Conservation (phyloP, 108 stramenopile genomes). For the Aurantiochytrium sp. region DNA sequence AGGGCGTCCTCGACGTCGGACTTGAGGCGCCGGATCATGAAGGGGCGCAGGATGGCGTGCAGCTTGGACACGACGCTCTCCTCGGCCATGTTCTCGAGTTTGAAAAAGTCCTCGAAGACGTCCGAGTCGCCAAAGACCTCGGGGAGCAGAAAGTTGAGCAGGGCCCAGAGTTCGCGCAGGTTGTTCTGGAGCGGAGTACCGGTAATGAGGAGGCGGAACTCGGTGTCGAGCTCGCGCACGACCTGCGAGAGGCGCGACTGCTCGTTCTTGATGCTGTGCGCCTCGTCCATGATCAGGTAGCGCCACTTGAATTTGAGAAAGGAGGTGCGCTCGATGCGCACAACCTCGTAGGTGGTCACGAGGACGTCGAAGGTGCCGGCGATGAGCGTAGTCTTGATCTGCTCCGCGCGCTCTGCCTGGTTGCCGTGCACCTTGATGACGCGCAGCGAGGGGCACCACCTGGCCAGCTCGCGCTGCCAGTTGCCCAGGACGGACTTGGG, state of each 20-base stretch:
- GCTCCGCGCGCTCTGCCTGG: conserved; percentile 74
- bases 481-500: conserved; percentile 93
- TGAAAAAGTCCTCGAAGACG: conserved; percentile 92
- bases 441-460: conserved; percentile 85
- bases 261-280: conserved; percentile 98
- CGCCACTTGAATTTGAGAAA: conserved; percentile 71
- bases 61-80: conserved; percentile 93
- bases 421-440: conserved; percentile 83
- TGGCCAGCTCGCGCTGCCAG: conserved; percentile 89
- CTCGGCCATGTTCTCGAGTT: conserved; percentile 60
- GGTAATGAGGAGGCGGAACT: conserved; percentile 74
- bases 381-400: conserved; percentile 64
- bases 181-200: conserved; percentile 57
- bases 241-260: conserved; percentile 73
- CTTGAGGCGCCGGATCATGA: conserved; percentile 97
- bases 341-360: conserved; percentile 88
- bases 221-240: conserved; percentile 65
- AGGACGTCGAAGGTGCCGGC: conserved; percentile 81
- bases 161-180: conserved; percentile 59
- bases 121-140: conserved; percentile 90
- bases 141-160: conserved; percentile 78
- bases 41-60: conserved; percentile 88
- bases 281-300: conserved; percentile 81
- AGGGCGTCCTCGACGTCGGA: conserved; percentile 87
- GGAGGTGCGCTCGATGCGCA: conserved; percentile 70